phyloP scores from a whole-genome alignment of 352 stramenopile species.

The Phytophthora idaei region DNA sequence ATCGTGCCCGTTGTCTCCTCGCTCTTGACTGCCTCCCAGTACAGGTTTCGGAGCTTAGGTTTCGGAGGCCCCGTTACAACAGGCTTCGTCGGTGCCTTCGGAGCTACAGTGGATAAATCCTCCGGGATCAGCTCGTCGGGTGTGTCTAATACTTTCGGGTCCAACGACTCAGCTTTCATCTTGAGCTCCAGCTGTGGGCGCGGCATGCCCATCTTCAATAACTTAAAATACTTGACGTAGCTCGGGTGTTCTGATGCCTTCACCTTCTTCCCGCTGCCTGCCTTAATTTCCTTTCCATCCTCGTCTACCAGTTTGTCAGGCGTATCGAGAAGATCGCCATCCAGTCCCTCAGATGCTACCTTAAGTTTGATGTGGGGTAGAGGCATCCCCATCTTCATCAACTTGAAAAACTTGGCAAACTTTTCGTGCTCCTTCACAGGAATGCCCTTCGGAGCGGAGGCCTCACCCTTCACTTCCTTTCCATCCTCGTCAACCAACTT shows the following conservation, averaged over 20 bases:
- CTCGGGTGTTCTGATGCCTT: constrained; percentile 83
- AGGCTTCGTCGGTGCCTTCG: constrained; percentile 37
- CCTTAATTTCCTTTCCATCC: constrained; percentile 54
- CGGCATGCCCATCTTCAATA: constrained; percentile 95
- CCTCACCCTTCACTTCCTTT: constrained; percentile 44
- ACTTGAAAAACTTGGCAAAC: constrained; percentile 94
- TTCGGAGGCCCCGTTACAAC: constrained; percentile 60
- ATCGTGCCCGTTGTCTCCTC: constrained; percentile 70
- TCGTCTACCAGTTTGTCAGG: constrained; percentile 65
- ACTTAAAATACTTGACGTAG: constrained; percentile 96
- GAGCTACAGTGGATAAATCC: constrained; percentile 27
- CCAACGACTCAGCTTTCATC: constrained; percentile 91
- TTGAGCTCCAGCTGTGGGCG: constrained; percentile 92
- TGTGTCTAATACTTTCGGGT: constrained; percentile 89
- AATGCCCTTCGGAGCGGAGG: constrained; percentile 29
- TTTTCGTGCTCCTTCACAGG: constrained; percentile 67
- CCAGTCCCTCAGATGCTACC: constrained; percentile 64
- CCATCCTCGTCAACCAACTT: constrained; percentile 61
- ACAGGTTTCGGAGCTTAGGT: constrained; percentile 83
- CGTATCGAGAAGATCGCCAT: constrained; percentile 63
- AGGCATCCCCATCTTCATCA: constrained; percentile 89
- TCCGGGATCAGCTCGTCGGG: constrained; percentile 76
- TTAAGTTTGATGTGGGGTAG: constrained; percentile 91
- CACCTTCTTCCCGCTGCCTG: constrained; percentile 35
- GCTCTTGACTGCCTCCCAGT: constrained; percentile 79